phyloP scores from a whole-genome alignment of 1,139 yeast genomes.

The Chernovozyma aurita region DNA sequence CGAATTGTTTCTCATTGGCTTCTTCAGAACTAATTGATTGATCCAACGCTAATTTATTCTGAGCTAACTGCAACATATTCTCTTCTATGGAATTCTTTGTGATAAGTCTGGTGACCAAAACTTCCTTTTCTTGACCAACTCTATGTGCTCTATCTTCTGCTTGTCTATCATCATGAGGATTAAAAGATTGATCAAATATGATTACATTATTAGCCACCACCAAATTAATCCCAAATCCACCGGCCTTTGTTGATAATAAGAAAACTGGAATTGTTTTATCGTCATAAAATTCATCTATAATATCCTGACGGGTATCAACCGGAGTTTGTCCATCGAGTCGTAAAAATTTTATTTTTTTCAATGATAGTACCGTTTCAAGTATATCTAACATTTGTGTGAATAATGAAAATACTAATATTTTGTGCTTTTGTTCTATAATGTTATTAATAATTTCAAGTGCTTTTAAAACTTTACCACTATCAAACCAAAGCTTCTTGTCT shows the following conservation, averaged over 20 bases:
- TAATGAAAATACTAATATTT: constrained; percentile 79
- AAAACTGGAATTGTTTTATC: constrained; percentile 82
- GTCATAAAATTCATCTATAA: constrained; percentile 84
- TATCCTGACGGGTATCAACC: constrained; percentile 88
- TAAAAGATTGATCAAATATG: constrained; percentile 89
- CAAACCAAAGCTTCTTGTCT: constrained; percentile 54
- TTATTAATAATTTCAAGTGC: constrained; percentile 56
- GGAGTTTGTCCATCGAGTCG: constrained; percentile 92
- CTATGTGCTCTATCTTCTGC: constrained; percentile 99
- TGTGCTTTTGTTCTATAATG: constrained; percentile 58
- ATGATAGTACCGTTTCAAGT: constrained; percentile 68
- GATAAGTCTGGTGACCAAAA: constrained; percentile 73
- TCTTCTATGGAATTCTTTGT: constrained; percentile 80
- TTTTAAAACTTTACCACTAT: constrained; percentile 71
- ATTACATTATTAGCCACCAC: constrained; percentile 94
- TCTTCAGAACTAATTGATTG: constrained; percentile 52
- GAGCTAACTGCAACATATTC: constrained; percentile 79
- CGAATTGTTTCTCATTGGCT: constrained; percentile 36
- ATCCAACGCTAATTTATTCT: constrained; percentile 86
- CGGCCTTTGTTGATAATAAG: constrained; percentile 89
- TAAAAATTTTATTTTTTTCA: constrained; percentile 65
- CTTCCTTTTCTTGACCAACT: constrained; percentile 92
- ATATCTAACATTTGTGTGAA: constrained; percentile 92
- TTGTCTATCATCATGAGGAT: constrained; percentile 97
- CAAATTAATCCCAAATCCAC: constrained; percentile 95